Conservation (phyloP, 768 basidiomycete species). For the Cytidiella melzeri region DNA sequence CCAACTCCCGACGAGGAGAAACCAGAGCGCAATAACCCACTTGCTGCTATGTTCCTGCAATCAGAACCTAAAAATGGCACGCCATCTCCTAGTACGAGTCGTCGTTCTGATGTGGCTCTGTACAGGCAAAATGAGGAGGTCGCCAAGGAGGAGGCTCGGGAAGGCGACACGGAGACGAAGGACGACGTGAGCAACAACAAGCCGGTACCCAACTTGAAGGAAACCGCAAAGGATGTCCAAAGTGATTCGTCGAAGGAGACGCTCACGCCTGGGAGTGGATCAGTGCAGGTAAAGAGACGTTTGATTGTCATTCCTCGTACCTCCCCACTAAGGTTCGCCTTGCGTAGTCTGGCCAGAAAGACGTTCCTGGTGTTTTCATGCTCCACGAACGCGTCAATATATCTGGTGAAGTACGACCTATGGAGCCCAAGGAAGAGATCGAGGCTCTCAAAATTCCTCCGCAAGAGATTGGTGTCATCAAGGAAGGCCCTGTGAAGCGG, state of each 20-base stretch:
- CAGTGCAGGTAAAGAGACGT: too few species aligned
- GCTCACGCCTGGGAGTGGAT: too few species aligned
- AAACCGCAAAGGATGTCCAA: too few species aligned
- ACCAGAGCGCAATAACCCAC: neutral
- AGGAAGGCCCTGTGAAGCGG: constrained; percentile 63
- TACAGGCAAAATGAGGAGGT: constrained; percentile 27
- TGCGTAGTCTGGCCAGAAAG: constrained; percentile 3
- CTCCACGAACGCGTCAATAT: constrained; percentile 72
- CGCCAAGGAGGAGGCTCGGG: constrained; percentile 24
- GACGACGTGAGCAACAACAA: constrained; percentile 3
- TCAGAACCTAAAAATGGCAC: neutral
- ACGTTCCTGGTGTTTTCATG: constrained; percentile 35
- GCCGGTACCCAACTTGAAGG: too few species aligned
- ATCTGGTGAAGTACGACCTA: constrained; percentile 48
- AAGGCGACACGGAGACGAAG: constrained; percentile 18
- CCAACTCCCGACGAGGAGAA: constrained; percentile 17
- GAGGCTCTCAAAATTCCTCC: constrained; percentile 45
- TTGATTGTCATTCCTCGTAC: too few species aligned
- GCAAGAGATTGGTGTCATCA: constrained; percentile 62
- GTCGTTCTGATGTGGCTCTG: constrained; percentile 20
- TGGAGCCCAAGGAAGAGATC: constrained; percentile 57
- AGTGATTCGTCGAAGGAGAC: too few species aligned
- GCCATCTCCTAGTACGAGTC: neutral
- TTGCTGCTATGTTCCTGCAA: neutral
- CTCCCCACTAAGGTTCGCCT: neutral